Base-by-base conservation (phyloP, 192 early-diverging fungal genomes). In the Umbelopsis vinacea region DNA sequence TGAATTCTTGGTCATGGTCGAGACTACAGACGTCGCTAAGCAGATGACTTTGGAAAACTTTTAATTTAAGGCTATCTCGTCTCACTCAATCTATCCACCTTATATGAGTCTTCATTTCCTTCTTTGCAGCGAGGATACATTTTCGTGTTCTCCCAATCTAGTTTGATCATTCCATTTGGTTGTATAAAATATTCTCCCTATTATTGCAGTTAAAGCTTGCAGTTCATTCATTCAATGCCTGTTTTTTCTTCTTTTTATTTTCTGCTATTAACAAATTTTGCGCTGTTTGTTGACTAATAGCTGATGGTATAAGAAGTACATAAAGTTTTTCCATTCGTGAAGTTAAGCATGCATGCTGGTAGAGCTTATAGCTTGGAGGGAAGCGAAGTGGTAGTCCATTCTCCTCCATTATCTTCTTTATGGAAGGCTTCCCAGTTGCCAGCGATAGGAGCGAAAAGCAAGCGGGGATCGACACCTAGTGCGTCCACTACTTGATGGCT, bases 1-100 rank as follows among this genome's bases (percentile, higher is more conserved):
- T 8, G 98, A 99, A 84, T 99, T 98, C 79, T 85, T 87, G 74
- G 86, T 90, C 66, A 93, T 96, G 83, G 95, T 99, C n/a, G 95
- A 98, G 43, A 90, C 90, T 54, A 98, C 97, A 0, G 94, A 98
- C 81, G 91, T 99, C 24, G 96, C 96, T 43, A 92, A 93, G 79
- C 93, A 96, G 75, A 94, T 99, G 89, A 97, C 96, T 0, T 87
- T 99, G 52, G 95, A 95, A 68, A 87, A 73, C 47, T 89, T 86
- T 47, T 88, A 85, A 50, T 50, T 43, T 50, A 50, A 15, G 15
- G 48, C 48, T 50, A 17, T 21, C 17, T 21, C 17, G 15, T 21
- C 14, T 19, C 48, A n/a, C 48, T 19, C 9, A 50, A n/a, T 50
- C 48, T 50, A 43, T 21, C 48, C 15, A 50, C 48, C n/a, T n/a